phyloP scores from a whole-genome alignment of 2,329 filamentous ascomycete genomes.

The Penicillium sp. region DNA sequence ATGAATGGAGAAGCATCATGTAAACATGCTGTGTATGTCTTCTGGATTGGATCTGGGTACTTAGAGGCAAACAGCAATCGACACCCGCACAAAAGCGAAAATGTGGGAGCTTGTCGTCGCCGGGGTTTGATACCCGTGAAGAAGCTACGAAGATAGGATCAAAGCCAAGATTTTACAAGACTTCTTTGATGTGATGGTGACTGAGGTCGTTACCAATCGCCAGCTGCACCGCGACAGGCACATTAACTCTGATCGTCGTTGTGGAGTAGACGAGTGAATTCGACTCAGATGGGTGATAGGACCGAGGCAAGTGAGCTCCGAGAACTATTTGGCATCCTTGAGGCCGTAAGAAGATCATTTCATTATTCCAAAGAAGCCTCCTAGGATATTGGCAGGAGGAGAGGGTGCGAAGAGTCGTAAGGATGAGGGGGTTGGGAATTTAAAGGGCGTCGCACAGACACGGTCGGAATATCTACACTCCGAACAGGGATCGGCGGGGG shows the following conservation, averaged over 20 bases:
- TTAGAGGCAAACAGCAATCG: conserved; percentile 29
- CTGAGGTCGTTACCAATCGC: not conserved
- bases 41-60: conserved; percentile 21
- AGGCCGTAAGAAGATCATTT: not conserved
- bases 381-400: not conserved
- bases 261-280: not conserved
- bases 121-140: conserved; percentile 24
- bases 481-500: not conserved
- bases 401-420: not conserved
- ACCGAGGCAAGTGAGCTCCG: no score
- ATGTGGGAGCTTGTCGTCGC: conserved; percentile 29
- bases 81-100: conserved; percentile 26
- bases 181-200: no score
- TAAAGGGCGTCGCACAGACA: not conserved
- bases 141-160: not conserved
- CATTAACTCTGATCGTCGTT: not conserved
- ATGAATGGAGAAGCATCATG: conserved; percentile 20
- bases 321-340: not conserved
- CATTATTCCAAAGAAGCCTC: not conserved
- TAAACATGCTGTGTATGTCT: conserved; percentile 23
- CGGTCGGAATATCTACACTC: conserved; percentile 9
- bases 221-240: not conserved
- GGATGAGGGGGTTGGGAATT: not conserved
- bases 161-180: no score
- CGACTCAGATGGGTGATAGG: not conserved